phyloP scores from a whole-genome alignment of 345 rosid genomes.

The Microthlaspi erraticum region DNA sequence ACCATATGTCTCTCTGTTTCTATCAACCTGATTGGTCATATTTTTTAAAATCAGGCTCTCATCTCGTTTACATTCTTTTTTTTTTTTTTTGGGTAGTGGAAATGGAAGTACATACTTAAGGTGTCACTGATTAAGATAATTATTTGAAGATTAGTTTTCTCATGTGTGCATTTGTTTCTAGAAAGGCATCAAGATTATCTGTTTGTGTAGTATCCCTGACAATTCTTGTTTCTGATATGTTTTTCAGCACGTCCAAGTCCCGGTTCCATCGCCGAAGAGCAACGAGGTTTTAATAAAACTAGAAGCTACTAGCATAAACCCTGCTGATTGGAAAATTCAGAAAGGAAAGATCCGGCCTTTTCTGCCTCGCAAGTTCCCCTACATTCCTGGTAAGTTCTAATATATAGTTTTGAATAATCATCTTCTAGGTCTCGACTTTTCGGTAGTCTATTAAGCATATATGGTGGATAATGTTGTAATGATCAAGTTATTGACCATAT shows the following conservation, averaged over 20 bases:
- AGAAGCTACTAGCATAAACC: conserved; percentile 70
- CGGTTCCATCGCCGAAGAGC: conserved; percentile 52
- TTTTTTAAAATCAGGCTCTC: too few relatives aligned
- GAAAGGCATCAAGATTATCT: too few relatives aligned
- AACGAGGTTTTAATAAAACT: too few relatives aligned
- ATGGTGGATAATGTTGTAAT: too few relatives aligned
- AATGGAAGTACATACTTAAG: too few relatives aligned
- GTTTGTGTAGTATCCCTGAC: background rate
- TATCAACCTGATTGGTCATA: background rate
- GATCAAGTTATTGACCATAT: too few relatives aligned
- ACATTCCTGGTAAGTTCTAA: conserved; percentile 63
- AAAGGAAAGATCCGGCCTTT: conserved; percentile 66
- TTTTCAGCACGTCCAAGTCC: conserved; percentile 77
- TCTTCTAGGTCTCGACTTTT: too few relatives aligned
- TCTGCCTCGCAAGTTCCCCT: conserved; percentile 75
- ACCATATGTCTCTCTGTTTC: too few relatives aligned
- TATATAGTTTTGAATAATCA: background rate
- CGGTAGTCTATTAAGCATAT: too few relatives aligned
- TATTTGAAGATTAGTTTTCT: background rate
- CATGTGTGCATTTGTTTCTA: too few relatives aligned
- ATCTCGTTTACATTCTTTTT: background rate
- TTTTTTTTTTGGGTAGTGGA: background rate
- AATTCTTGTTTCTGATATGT: background rate
- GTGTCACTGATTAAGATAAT: too few relatives aligned
- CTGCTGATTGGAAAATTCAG: conserved; percentile 74